Evolutionary conservation across 345 rosid species (phyloP).

Genomic region (Populus pruinosa): DNA sequence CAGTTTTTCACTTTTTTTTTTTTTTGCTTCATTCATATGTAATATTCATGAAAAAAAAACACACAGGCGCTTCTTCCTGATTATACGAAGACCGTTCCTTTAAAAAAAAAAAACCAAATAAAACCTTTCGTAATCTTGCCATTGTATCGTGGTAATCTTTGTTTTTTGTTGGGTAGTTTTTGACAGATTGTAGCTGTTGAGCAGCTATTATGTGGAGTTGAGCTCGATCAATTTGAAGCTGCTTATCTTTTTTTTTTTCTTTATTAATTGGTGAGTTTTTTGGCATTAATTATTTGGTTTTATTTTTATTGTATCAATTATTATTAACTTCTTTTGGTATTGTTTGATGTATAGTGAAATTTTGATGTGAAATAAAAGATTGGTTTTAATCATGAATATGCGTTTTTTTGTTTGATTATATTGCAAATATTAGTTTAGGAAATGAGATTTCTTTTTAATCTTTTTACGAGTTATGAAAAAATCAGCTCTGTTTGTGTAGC

Average conservation of each 20-base stretch:
- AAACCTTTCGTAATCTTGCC: background rate
- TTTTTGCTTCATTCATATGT: background rate
- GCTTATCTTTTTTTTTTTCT: background rate
- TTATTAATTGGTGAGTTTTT: background rate
- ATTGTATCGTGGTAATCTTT: background rate
- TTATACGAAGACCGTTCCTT: background rate
- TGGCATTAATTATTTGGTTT: background rate
- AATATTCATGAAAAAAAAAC: background rate
- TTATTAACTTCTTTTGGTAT: background rate
- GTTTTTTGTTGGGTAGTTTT: background rate
- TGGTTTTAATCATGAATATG: background rate
- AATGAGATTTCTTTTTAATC: background rate
- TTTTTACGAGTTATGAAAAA: background rate
- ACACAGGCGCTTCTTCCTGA: background rate
- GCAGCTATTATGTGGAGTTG: background rate
- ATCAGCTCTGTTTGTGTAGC: background rate
- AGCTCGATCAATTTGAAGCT: constrained; percentile 1
- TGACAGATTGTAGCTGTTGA: background rate
- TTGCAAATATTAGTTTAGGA: background rate
- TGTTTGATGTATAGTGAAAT: background rate
- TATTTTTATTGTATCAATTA: background rate
- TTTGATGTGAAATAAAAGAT: background rate
- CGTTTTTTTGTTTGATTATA: background rate
- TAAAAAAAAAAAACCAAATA: background rate
- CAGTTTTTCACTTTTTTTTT: background rate